These are phyloP conservation scores for Tagetes erecta DNA, from an alignment of 129 eudicot genomes.

Conservation along the genomic window DNA sequence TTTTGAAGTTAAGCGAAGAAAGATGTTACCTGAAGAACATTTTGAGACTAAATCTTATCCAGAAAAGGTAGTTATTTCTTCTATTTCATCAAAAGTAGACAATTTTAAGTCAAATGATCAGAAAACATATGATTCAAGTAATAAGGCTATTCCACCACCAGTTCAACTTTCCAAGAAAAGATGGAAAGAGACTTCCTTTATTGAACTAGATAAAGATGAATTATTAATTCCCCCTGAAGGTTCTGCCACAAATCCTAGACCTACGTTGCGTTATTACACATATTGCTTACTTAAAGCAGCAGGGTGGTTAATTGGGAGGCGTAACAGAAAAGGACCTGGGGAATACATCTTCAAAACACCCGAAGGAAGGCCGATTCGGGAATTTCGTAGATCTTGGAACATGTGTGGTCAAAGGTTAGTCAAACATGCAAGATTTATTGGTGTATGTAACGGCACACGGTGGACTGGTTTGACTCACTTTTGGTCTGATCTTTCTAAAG, in stretches of 20 bases:
- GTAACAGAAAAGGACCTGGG: conserved; percentile 64
- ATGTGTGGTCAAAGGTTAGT: conserved; percentile 62
- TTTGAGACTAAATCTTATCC: conserved; percentile 38
- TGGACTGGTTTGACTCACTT: conserved; percentile 62
- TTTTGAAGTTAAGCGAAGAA: conserved; percentile 42
- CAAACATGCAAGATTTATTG: conserved; percentile 33
- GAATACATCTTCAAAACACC: conserved; percentile 81
- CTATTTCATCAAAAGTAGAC: conserved; percentile 39
- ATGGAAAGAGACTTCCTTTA: conserved; percentile 59
- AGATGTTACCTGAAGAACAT: conserved; percentile 45
- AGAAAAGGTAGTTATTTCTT: conserved; percentile 33
- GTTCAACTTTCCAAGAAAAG: conserved; percentile 40
- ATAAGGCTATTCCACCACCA: conserved; percentile 54
- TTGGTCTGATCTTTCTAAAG: conserved; percentile 55
- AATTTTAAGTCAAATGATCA: conserved; percentile 36
- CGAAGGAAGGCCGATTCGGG: conserved; percentile 83
- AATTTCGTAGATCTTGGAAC: conserved; percentile 77
- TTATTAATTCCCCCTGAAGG: conserved; percentile 44
- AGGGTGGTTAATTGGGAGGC: conserved; percentile 86
- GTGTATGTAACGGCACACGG: conserved; percentile 37
- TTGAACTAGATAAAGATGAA: conserved; percentile 57
- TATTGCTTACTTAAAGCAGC: conserved; percentile 64
- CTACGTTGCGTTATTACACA: conserved; percentile 68
- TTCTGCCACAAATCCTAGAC: conserved; percentile 58
- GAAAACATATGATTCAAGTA: conserved; percentile 44